Evolutionary conservation across 2,329 filamentous ascomycete species (phyloP), one percentile per base, ranked within the genome.

Genomic region (Thielaviopsis populi): DNA sequence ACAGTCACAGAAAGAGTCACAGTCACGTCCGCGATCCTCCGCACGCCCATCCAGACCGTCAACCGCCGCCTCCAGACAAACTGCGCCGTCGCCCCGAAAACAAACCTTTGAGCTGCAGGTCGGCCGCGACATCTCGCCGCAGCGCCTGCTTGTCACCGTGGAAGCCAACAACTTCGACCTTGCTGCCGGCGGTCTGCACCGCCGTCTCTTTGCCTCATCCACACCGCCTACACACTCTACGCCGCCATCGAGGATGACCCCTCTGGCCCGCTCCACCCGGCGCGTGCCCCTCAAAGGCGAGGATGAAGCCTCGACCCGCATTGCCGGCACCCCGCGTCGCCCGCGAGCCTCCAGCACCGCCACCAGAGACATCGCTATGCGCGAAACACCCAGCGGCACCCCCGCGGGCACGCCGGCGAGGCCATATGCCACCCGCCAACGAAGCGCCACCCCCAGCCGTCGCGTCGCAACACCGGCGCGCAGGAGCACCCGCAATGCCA

Each of bases 31-130:
- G n/a, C 53, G n/a, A 56, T 33, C 53, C 24, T 19, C 53, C 53
- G 53, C 30, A 6, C 53, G 15, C n/a, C n/a, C n/a, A 19, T 33
- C 53, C 24, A n/a, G 15, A 33, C 53, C n/a, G n/a, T n/a, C n/a
- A 37, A 56, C 27, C 15, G 19, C 27, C 27, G n/a, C 24, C 13
- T 19, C 53, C n/a, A 56, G 30, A n/a, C 7, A 40, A 19, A 7
- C 33, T 22, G 24, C 67, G 19, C 70, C 69, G 17, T 82, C 81
- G 50, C 80, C 81, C 46, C 74, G 79, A 59, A 83, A 81, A 72
- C 80, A 78, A 69, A 81, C 75, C 54, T 83, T 83, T 67, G 77
- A 82, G 70, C 76, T 83, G 41, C 79, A 83, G 67, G 79, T 81
- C 30, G 80, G 80, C 58, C 73, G 79, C 68, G 74, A 75, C 43